Evolutionary conservation across 495 filamentous ascomycete species (phyloP).

Genomic region (Chlorociboria aeruginascens): DNA sequence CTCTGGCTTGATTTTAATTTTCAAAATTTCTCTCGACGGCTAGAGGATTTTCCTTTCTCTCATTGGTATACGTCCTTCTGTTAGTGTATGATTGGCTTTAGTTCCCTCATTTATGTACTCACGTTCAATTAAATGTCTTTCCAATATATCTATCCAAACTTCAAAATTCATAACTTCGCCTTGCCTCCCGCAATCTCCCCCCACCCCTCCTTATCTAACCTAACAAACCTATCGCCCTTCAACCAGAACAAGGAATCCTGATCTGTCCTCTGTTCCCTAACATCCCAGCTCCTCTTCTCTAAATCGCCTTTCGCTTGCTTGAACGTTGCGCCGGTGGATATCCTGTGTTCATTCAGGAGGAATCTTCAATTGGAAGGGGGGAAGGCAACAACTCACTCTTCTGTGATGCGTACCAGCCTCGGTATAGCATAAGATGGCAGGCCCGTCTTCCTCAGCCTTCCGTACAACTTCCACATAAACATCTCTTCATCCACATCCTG

Average conservation of each 20-base stretch:
- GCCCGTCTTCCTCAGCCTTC: conserved; percentile 32
- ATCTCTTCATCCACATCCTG: conserved; percentile 23
- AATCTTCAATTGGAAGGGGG: neutral
- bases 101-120: too few relatives aligned
- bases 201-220: conserved; percentile 29
- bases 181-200: conserved; percentile 30
- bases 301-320: conserved; percentile 40
- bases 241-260: conserved; percentile 37
- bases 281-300: conserved; percentile 34
- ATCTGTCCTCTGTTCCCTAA: conserved; percentile 20
- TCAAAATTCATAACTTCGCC: conserved; percentile 29
- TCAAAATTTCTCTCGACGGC: too few relatives aligned
- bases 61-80: too few relatives aligned
- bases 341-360: conserved; percentile 19
- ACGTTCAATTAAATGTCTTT: neutral
- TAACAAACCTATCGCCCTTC: conserved; percentile 30
- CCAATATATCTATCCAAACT: neutral
- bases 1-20: too few relatives aligned
- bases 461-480: conserved; percentile 28
- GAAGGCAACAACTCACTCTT: conserved; percentile 27
- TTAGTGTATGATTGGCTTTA: too few relatives aligned
- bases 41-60: too few relatives aligned
- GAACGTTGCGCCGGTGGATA: conserved; percentile 38
- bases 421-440: conserved; percentile 39
- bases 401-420: conserved; percentile 34